phyloP scores from a whole-genome alignment of 2,329 filamentous ascomycete genomes.

The Proliferodiscus dingleyae region DNA sequence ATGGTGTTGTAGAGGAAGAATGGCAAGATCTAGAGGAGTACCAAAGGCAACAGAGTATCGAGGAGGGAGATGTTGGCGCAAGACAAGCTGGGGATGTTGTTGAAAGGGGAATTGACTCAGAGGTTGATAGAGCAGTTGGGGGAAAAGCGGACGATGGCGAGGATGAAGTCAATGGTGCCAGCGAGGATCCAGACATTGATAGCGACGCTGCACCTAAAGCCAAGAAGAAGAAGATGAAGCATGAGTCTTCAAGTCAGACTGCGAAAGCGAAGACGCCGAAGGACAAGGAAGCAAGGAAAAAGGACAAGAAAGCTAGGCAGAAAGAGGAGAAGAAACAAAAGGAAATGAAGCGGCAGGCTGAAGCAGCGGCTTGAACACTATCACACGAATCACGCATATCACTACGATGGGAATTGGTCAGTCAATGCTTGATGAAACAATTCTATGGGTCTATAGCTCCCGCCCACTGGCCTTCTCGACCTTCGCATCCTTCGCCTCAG shows the following conservation, averaged over 20 bases:
- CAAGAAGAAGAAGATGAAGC: slow-evolving; percentile 24
- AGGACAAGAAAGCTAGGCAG: slow-evolving; percentile 38
- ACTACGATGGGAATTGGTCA: too few relatives aligned
- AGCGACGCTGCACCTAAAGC: too few relatives aligned
- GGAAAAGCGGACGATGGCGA: slow-evolving; percentile 20
- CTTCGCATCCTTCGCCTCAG: slow-evolving; percentile 42
- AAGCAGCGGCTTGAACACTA: slow-evolving; percentile 19
- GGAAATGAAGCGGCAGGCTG: slow-evolving; percentile 46
- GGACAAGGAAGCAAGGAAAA: slow-evolving; percentile 34
- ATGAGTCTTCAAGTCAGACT: slow-evolving; percentile 39
- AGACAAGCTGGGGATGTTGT: slow-evolving; percentile 35
- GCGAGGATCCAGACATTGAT: too few relatives aligned
- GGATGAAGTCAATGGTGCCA: slow-evolving; percentile 25
- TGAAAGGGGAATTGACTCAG: slow-evolving; percentile 36
- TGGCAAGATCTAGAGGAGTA: slow-evolving; percentile 35
- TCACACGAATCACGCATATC: slow-evolving; percentile 1
- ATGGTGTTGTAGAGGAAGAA: slow-evolving; percentile 23
- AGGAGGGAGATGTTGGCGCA: slow-evolving; percentile 22
- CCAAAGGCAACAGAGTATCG: slow-evolving; percentile 30
- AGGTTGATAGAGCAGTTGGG: slow-evolving; percentile 28
- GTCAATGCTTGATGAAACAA: too few relatives aligned
- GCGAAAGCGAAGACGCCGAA: slow-evolving; percentile 52
- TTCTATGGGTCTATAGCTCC: slow-evolving; percentile 56
- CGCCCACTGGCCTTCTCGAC: slow-evolving; percentile 64
- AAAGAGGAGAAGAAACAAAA: slow-evolving; percentile 57